Evolutionary conservation across 2,329 filamentous ascomycete genomes (phyloP).

Genomic region (Fusarium coffeatum): DNA sequence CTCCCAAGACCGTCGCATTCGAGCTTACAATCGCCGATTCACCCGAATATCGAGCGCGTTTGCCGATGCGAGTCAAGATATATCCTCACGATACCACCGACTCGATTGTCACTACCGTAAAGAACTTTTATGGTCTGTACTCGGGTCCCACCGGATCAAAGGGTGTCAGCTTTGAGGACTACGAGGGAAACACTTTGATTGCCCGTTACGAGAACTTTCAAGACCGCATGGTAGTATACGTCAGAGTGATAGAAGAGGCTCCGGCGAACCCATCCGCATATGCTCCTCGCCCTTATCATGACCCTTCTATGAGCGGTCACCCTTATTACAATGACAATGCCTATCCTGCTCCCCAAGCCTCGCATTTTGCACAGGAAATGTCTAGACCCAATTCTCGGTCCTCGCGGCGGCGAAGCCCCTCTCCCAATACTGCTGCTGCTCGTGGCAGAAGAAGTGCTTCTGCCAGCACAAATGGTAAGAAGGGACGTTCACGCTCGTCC

Average conservation of each 20-base stretch:
- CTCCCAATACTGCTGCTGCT: constrained; percentile 71
- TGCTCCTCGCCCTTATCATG: constrained; percentile 65
- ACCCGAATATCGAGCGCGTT: constrained; percentile 76
- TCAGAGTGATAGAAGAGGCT: constrained; percentile 79
- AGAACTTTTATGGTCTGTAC: constrained; percentile 98
- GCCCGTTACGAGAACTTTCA: constrained; percentile 95
- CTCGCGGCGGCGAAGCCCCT: constrained; percentile 81
- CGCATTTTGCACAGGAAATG: constrained; percentile 68
- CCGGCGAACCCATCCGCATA: constrained; percentile 58
- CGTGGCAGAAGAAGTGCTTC: constrained; percentile 83
- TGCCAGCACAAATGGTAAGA: constrained; percentile 70
- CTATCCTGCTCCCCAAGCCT: constrained; percentile 60
- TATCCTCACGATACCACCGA: constrained; percentile 96
- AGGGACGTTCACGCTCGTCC: constrained; percentile 74
- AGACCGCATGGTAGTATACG: constrained; percentile 92
- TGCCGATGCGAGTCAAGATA: constrained; percentile 90
- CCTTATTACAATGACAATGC: constrained; percentile 65
- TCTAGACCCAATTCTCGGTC: constrained; percentile 77
- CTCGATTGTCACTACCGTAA: constrained; percentile 97
- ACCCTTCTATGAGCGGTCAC: constrained; percentile 63
- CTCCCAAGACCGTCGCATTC: constrained; percentile 82
- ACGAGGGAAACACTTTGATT: constrained; percentile 89
- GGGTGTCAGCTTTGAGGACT: constrained; percentile 95
- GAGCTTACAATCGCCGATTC: constrained; percentile 77
- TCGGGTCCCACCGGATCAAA: constrained; percentile 75